phyloP scores from a whole-genome alignment of 306 rosid genomes.

The Corylus avellana region DNA sequence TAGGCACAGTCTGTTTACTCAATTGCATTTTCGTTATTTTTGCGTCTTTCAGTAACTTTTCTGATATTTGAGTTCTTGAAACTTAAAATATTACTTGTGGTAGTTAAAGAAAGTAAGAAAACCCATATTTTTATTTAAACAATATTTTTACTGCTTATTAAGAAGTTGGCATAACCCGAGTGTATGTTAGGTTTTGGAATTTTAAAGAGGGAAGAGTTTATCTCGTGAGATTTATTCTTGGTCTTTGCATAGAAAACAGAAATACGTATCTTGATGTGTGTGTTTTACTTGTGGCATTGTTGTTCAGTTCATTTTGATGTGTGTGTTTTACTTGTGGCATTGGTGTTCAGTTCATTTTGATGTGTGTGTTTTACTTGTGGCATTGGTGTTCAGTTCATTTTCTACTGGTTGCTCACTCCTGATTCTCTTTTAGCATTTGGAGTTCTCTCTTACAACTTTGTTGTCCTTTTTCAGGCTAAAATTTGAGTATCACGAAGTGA shows the following conservation, averaged over 20 bases:
- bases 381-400: constrained; percentile 4
- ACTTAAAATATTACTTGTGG: not conserved
- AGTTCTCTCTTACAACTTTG: constrained; percentile 28
- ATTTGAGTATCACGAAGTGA: constrained; percentile 31
- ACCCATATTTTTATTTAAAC: not conserved
- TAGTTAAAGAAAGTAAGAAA: not conserved
- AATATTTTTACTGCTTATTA: not conserved
- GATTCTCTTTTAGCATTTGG: constrained; percentile 18
- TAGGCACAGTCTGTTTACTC: not conserved
- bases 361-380: not conserved
- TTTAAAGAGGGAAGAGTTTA: not conserved
- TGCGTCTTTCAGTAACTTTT: not conserved
- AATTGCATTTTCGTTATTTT: not conserved
- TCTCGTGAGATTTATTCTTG: not conserved
- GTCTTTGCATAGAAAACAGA: not conserved
- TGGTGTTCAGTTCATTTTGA: not conserved
- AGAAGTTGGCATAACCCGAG: not conserved
- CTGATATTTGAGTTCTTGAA: not conserved
- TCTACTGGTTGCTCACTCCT: constrained; percentile 17
- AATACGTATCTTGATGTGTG: not conserved
- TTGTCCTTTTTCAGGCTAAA: constrained; percentile 49
- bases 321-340: too few relatives aligned
- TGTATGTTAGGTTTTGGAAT: not conserved
- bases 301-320: constrained; percentile 9
- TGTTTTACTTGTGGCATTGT: constrained; percentile 2